Percentiles rank a stretch among this genome's conserved stretches.
Evolutionary conservation across 164 flowering plant genomes (phyloP).

Genomic region (Sedum album): DNA sequence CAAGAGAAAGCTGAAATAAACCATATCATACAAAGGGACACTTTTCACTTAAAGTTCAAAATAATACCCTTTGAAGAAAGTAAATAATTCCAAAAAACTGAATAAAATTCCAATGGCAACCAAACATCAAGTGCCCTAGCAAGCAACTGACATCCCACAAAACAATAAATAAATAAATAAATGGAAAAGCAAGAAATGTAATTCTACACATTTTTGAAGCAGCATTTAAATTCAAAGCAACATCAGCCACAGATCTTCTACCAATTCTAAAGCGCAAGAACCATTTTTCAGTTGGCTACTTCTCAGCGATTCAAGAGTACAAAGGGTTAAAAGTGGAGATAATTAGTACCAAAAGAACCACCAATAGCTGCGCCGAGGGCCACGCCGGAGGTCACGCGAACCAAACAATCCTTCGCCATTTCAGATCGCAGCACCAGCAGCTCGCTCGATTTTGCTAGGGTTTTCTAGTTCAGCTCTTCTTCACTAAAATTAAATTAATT

Average conservation of each 20-base stretch:
- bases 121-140: not conserved
- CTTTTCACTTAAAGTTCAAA: not conserved
- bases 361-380: slow-evolving; percentile 8
- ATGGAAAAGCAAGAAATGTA: not conserved
- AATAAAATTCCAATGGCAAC: not conserved
- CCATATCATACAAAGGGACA: not conserved
- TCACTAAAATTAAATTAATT: no score
- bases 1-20: not conserved
- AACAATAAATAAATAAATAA: not conserved
- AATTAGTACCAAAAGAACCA: not conserved
- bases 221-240: not conserved
- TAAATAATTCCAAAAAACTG: no score
- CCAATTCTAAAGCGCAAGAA: no score
- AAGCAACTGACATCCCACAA: not conserved
- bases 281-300: no score
- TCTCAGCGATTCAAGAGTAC: not conserved
- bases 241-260: not conserved
- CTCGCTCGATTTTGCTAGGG: not conserved
- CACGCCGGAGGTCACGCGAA: not conserved
- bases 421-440: not conserved
- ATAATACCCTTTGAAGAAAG: not conserved
- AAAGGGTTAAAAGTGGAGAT: not conserved
- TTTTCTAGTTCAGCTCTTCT: not conserved
- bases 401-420: slow-evolving; percentile 7
- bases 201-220: not conserved